Percentiles rank a stretch among this genome's conserved stretches.
phyloP scores from a whole-genome alignment of 2,329 filamentous ascomycete species.

The Penicillium hordei region DNA sequence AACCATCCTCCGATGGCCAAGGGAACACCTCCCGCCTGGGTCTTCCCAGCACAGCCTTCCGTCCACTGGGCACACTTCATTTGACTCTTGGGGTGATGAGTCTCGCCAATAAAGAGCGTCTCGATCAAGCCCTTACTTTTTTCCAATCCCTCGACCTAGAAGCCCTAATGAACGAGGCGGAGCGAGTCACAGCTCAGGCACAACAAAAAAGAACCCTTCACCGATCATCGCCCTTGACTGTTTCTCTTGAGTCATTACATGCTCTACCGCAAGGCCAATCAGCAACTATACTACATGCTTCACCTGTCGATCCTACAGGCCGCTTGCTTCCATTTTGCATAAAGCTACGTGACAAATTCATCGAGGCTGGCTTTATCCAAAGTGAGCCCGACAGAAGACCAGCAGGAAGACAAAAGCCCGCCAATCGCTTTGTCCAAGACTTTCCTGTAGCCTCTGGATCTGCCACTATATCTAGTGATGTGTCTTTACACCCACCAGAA shows the following conservation, averaged over 20 bases:
- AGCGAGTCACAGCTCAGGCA: slow-evolving; percentile 24
- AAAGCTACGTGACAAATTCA: slow-evolving; percentile 43
- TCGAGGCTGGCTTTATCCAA: slow-evolving; percentile 45
- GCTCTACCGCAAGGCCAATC: slow-evolving; percentile 37
- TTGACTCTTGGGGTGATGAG: slow-evolving; percentile 86
- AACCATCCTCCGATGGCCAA: not conserved
- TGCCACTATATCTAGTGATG: not conserved
- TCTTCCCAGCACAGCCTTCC: slow-evolving; percentile 66
- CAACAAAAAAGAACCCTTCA: not conserved
- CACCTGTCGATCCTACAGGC: slow-evolving; percentile 40
- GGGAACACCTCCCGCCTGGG: slow-evolving; percentile 41
- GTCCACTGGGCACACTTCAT: slow-evolving; percentile 78
- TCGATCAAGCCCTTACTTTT: slow-evolving; percentile 49
- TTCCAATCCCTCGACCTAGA: slow-evolving; percentile 49
- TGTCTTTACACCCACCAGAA: slow-evolving; percentile 3
- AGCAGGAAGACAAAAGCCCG: not conserved
- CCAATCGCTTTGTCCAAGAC: not conserved
- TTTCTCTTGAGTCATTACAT: slow-evolving; percentile 47
- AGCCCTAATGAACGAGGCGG: slow-evolving; percentile 37
- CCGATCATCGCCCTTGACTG: slow-evolving; percentile 31
- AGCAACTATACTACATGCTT: slow-evolving; percentile 44
- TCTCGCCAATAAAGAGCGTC: slow-evolving; percentile 53
- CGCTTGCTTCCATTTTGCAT: slow-evolving; percentile 46
- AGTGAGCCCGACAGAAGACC: slow-evolving; percentile 25
- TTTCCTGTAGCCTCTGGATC: not conserved